A percentile compares a stretch with the other conserved stretches of the same genome.
These are phyloP conservation scores for Trametes versicolor DNA, from an alignment of 1,284 basidiomycete species.

Conservation along the genomic window DNA sequence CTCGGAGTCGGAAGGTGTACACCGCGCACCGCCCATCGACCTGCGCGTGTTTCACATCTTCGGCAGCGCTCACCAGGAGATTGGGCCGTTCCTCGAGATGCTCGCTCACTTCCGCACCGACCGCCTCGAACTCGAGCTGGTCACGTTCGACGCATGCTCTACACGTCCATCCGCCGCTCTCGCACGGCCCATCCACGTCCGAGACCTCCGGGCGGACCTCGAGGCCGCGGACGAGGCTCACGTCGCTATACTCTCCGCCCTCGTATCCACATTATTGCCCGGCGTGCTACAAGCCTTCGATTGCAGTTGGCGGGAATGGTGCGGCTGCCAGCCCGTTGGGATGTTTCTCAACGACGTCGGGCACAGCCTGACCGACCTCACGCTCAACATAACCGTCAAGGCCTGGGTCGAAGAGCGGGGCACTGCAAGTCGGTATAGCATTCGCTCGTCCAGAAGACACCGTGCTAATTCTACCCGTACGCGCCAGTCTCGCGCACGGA, in stretches of 20 bases:
- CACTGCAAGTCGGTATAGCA: slow-evolving; percentile 18
- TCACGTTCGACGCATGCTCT: slow-evolving; percentile 6
- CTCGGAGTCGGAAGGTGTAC: neutral
- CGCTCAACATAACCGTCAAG: slow-evolving; percentile 14
- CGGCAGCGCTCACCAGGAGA: slow-evolving; percentile 18
- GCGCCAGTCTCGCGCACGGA: slow-evolving; percentile 9
- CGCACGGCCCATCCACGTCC: slow-evolving; percentile 1
- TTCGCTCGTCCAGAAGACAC: neutral
- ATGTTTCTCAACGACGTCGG: slow-evolving; percentile 8
- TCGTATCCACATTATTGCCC: slow-evolving; percentile 9
- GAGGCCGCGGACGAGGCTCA: slow-evolving; percentile 17
- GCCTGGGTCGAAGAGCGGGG: slow-evolving; percentile 22
- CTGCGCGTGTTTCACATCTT: slow-evolving; percentile 16
- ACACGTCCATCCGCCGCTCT: neutral
- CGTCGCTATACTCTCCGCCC: slow-evolving; percentile 15
- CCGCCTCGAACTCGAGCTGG: slow-evolving; percentile 24
- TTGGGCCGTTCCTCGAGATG: slow-evolving; percentile 17
- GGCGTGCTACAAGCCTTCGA: slow-evolving; percentile 11
- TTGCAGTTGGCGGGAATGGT: slow-evolving; percentile 19
- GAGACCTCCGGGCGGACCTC: slow-evolving; percentile 15
- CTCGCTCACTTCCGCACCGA: slow-evolving; percentile 15
- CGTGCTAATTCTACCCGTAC: neutral
- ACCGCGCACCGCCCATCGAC: neutral
- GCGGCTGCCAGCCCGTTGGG: slow-evolving; percentile 10
- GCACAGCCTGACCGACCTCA: slow-evolving; percentile 8